These are phyloP conservation scores for Sanguinoderma infundibulare DNA, from an alignment of 1,284 basidiomycete genomes.

Conservation along the genomic window DNA sequence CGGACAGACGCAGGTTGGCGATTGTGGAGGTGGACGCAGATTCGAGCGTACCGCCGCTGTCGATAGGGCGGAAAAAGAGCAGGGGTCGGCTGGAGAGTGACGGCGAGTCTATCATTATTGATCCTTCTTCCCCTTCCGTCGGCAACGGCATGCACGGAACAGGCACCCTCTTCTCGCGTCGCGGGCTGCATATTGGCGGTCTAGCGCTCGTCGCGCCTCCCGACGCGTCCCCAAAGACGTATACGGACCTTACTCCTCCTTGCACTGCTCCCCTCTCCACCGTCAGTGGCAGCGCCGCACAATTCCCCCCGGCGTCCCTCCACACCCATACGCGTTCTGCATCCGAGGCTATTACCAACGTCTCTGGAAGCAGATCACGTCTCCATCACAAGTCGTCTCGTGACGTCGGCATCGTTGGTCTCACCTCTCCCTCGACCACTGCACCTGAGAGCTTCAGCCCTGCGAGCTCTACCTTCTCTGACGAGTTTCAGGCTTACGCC, in stretches of 20 bases:
- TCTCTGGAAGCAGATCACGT: conserved; percentile 12
- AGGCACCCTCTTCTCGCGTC: conserved; percentile 42
- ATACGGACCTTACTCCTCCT: conserved; percentile 56
- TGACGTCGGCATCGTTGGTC: conserved; percentile 63
- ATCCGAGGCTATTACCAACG: conserved; percentile 48
- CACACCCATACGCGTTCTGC: conserved; percentile 47
- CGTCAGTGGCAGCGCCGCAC: conserved; percentile 27
- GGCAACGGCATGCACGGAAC: conserved; percentile 10
- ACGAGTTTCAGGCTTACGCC: conserved; percentile 24
- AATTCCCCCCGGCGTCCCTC: conserved; percentile 16
- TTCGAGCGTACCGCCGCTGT: conserved; percentile 23
- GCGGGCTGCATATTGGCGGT: conserved; percentile 51
- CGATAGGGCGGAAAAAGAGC: conserved; percentile 31
- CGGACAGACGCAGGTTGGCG: conserved; percentile 67
- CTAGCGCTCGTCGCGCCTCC: conserved; percentile 71
- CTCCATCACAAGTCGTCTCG: conserved; percentile 48
- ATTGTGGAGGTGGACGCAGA: conserved; percentile 60
- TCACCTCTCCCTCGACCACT: conserved; percentile 31
- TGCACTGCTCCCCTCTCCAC: conserved; percentile 45
- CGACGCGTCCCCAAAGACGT: conserved; percentile 60
- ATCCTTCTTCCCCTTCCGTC: conserved; percentile 3
- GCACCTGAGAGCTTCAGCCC: conserved; percentile 25
- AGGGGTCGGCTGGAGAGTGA: conserved; percentile 10
- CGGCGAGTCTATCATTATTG: conserved; percentile 6
- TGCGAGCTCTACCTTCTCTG: conserved; percentile 17